Evolutionary conservation across 768 basidiomycete genomes (phyloP).

Genomic region (Hebeloma cylindrosporum): DNA sequence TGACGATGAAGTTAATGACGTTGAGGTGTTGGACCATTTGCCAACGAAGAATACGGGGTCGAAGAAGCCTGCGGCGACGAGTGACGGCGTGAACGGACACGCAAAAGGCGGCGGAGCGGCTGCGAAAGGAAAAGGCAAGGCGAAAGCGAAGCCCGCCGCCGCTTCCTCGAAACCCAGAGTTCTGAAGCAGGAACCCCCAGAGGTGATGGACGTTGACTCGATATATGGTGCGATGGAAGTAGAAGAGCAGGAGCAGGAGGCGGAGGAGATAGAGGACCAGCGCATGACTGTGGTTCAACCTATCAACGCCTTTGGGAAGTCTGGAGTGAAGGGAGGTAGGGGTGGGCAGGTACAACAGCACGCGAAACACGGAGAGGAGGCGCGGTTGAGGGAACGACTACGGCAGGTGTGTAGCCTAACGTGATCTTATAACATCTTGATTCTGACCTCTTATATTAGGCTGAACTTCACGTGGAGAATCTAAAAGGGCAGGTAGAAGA

Average conservation of each 20-base stretch:
- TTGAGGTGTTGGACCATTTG: neutral
- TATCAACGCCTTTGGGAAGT: slow-evolving; percentile 12
- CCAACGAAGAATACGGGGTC: too few relatives aligned
- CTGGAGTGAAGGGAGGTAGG: slow-evolving; percentile 4
- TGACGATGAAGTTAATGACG: slow-evolving; percentile 16
- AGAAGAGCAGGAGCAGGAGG: slow-evolving; percentile 12
- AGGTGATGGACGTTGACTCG: slow-evolving; percentile 11
- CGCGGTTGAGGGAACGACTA: slow-evolving; percentile 24
- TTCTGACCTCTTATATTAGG: slow-evolving; percentile 26
- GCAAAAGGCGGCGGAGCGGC: slow-evolving; percentile 3
- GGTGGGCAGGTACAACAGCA: slow-evolving; percentile 7
- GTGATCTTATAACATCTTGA: neutral
- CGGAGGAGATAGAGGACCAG: slow-evolving; percentile 20
- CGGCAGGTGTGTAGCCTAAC: slow-evolving; percentile 21
- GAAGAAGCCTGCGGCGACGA: slow-evolving; percentile 4
- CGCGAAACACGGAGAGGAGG: slow-evolving; percentile 12
- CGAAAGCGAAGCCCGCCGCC: slow-evolving; percentile 29
- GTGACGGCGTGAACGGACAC: neutral
- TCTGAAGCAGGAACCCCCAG: too few relatives aligned
- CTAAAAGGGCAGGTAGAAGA: slow-evolving; percentile 61
- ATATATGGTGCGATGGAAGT: slow-evolving; percentile 4
- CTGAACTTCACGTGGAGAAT: slow-evolving; percentile 43
- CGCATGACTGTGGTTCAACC: slow-evolving; percentile 15
- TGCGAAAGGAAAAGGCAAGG: slow-evolving; percentile 35
- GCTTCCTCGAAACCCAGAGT: too few relatives aligned